Evolutionary conservation across 2,329 filamentous ascomycete genomes (phyloP), one percentile per base, ranked within the genome.

Genomic region (Alternaria ethzedia): DNA sequence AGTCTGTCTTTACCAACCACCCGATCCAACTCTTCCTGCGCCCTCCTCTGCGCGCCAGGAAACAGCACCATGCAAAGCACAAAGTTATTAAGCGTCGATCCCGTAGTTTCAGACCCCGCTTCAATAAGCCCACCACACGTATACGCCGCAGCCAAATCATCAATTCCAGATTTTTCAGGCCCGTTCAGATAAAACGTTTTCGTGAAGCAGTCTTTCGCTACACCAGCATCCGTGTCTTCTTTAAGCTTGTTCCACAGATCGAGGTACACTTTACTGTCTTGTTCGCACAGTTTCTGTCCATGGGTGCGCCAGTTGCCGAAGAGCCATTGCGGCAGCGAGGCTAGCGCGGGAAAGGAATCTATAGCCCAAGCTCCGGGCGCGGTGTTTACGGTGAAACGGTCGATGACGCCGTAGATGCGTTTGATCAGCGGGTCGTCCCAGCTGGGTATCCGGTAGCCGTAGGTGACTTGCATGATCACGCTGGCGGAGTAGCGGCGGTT

Each of bases 131-230:
- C 75, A 4, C 75, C 75, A 32, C 74, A 76, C 4, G 76, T 77
- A 54, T 79, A 79, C 21, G 76, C 77, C 2, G 77, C 77, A 2
- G 71, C 66, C 1, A 77, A 55, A 43, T 79, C 78, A 52, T 79
- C 76, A 13, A 80, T 79, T 2, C 75, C 76, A 28, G 66, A 69
- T 54, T 76, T 75, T 7, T 68, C 68, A 0, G 76, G 76, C 28
- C 75, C 68, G 17, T 75, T 77, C 1, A 77, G 65, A 30, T 78
- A 78, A 49, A 79, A 79, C 0, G 75, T 76, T 57, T 78, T 78
- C 2, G 74, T 77, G 58, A 79, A 79, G 55, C 76, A 79, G 44
- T 76, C 66, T 15, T 64, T 64, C 4, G 76, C 76, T 1, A 70
- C 69, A 1, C 77, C 76, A 1, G 65, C 65, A 30, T 78, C 71